Percentiles rank a stretch among this genome's conserved stretches.
phyloP scores from a whole-genome alignment of 2,329 filamentous ascomycete species.

The Dryadomyces quercivorus region DNA sequence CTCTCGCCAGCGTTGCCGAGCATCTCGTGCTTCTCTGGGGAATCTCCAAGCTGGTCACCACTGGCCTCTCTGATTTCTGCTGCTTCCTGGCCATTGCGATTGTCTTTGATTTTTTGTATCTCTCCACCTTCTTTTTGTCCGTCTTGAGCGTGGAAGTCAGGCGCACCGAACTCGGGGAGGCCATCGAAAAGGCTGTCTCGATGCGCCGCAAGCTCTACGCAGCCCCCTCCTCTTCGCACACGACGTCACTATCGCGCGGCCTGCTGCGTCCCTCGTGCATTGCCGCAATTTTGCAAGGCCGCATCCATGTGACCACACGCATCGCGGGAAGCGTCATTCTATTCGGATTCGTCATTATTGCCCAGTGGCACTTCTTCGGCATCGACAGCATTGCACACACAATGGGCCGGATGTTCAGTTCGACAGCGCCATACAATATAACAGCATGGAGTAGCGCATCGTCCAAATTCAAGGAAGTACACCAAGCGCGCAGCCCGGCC shows the following conservation, averaged over 20 bases:
- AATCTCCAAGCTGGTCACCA: slow-evolving; percentile 54
- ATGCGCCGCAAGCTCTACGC: slow-evolving; percentile 19
- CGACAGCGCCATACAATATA: slow-evolving; percentile 12
- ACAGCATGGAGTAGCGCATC: slow-evolving; percentile 16
- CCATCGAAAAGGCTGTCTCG: slow-evolving; percentile 45
- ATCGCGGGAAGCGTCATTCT: slow-evolving; percentile 65
- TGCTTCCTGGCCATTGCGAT: slow-evolving; percentile 64
- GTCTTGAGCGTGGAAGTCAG: slow-evolving; percentile 71
- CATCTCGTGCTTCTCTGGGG: slow-evolving; percentile 55
- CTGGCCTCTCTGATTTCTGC: slow-evolving; percentile 57
- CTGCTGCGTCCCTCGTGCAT: slow-evolving; percentile 39
- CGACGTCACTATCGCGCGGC: background rate
- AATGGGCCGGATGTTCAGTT: slow-evolving; percentile 20
- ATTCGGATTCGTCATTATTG: slow-evolving; percentile 57
- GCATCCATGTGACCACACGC: slow-evolving; percentile 55
- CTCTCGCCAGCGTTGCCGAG: slow-evolving; percentile 54
- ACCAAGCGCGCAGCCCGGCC: slow-evolving; percentile 63
- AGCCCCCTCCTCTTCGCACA: background rate
- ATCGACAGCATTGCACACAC: slow-evolving; percentile 32
- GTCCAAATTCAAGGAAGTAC: slow-evolving; percentile 45
- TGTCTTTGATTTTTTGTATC: slow-evolving; percentile 64
- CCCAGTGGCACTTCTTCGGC: slow-evolving; percentile 70
- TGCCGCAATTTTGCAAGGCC: slow-evolving; percentile 50
- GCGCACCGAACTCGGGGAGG: slow-evolving; percentile 63
- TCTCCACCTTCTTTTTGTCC: slow-evolving; percentile 68